These are phyloP conservation scores for Austroboletus eburneus DNA, from an alignment of 768 basidiomycete genomes.

Conservation along the genomic window DNA sequence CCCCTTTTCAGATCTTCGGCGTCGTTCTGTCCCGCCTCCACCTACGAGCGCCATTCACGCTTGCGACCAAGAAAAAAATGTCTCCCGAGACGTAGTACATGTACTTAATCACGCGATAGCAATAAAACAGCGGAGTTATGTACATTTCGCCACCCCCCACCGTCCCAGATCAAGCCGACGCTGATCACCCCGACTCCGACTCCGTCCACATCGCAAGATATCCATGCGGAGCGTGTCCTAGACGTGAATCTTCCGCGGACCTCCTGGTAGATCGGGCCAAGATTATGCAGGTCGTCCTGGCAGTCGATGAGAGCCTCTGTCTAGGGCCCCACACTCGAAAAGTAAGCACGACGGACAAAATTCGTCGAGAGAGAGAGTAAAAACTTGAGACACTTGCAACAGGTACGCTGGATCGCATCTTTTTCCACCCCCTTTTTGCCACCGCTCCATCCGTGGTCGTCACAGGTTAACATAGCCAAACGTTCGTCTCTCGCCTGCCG, in stretches of 20 bases:
- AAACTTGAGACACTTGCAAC: conserved; percentile 11
- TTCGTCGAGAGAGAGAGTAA: background rate
- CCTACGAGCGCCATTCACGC: conserved; percentile 1
- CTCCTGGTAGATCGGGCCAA: conserved; percentile 23
- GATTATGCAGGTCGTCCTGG: conserved; percentile 22
- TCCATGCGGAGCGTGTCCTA: conserved; percentile 26
- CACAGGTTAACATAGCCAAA: conserved; percentile 1
- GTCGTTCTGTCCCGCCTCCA: conserved; percentile 20
- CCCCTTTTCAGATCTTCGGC: conserved; percentile 24
- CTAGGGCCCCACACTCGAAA: conserved; percentile 13
- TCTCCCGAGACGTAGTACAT: background rate
- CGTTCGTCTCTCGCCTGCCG: conserved; percentile 8
- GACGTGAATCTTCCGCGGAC: conserved; percentile 32
- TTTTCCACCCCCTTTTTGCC: conserved; percentile 28
- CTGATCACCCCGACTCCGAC: conserved; percentile 28
- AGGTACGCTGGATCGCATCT: conserved; percentile 16
- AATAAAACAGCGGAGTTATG: conserved; percentile 17
- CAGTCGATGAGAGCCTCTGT: conserved; percentile 14
- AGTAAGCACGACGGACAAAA: conserved; percentile 16
- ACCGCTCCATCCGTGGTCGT: conserved; percentile 9
- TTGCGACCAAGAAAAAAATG: conserved; percentile 2
- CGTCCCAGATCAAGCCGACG: conserved; percentile 19
- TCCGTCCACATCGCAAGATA: conserved; percentile 30
- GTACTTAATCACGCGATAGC: conserved; percentile 11
- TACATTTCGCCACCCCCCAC: conserved; percentile 17